A percentile compares a stretch with the other conserved stretches of the same genome.
Conservation (phyloP, 441 rosid species). For the Pelargonium citronellum region DNA sequence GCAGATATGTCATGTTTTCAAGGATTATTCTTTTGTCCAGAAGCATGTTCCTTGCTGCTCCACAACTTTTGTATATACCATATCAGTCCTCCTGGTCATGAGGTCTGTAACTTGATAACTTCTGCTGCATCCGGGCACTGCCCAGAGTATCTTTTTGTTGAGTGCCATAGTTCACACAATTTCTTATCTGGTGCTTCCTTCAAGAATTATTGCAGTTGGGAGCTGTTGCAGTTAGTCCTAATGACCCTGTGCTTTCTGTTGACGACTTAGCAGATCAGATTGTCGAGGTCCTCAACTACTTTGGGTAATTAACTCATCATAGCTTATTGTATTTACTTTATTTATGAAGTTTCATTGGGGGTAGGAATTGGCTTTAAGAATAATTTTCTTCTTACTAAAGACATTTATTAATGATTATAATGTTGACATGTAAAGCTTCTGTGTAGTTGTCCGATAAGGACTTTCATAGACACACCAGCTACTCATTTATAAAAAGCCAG, state of each 20-base stretch:
- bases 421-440: neutral
- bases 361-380: neutral
- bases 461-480: neutral
- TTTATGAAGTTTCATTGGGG: neutral
- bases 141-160: constrained; percentile 1
- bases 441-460: neutral
- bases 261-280: constrained; percentile 94
- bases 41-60: constrained; percentile 83
- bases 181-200: constrained; percentile 34
- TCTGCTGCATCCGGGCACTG: neutral
- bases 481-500: constrained; percentile 1
- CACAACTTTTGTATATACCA: constrained; percentile 94
- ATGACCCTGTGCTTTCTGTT: constrained; percentile 57
- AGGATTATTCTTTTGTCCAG: constrained; percentile 82
- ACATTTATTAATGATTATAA: neutral
- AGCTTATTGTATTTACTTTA: neutral
- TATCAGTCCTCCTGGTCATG: constrained; percentile 91
- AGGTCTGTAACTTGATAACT: constrained; percentile 54
- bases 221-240: constrained; percentile 54
- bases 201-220: constrained; percentile 92
- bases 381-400: neutral
- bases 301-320: constrained; percentile 46
- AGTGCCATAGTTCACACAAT: constrained; percentile 33
- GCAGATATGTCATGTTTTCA: constrained; percentile 87
- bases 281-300: constrained; percentile 74